Evolutionary conservation across 148 eudicot genomes (phyloP), one percentile per base, ranked within the genome.

Genomic region (Silene conica): DNA sequence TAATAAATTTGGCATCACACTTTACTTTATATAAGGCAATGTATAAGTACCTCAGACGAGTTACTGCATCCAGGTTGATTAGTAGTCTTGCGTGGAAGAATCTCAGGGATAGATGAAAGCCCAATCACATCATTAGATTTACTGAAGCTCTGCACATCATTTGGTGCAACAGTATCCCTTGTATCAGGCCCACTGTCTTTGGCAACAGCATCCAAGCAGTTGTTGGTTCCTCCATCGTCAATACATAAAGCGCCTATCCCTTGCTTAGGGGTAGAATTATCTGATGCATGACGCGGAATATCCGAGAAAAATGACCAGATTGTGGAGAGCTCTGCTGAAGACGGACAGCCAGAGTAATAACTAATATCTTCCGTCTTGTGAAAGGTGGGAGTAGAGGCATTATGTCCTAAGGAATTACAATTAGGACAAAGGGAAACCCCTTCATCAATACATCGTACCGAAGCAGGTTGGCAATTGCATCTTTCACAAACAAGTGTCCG

Each of bases 291-390:
- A n/a, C 69, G 58, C n/a, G 78, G 86, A 68, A 76, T 16, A 75
- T 87, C 89, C 21, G 79, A 69, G 72, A 89, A 80, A 67, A 92
- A 92, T 7, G 97, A 83, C 97, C 97, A 96, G 77, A 89, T 87
- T 12, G 76, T 74, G 55, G 94, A 89, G 67, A 92, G 89, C 80
- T 96, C 96, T 11, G 84, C 86, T 45, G 96, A 80, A 6, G 97
- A 87, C 72, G 97, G 99, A 77, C 99, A 96, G 5, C 96, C 99
- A 57, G 96, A 76, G 76, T 96, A 96, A 78, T 82, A 88, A 64
- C 73, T 81, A 72, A 96, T 85, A 10, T 80, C 41, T 75, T 92
- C 89, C 67, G 79, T 89, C 77, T 83, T 90, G 78, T 96, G 97
- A 8, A 79, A 69, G 61, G 74, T 78, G 46, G 86, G 71, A 21